Base-by-base conservation (phyloP, 2,329 filamentous ascomycete species). In the Colletotrichum camelliae region DNA sequence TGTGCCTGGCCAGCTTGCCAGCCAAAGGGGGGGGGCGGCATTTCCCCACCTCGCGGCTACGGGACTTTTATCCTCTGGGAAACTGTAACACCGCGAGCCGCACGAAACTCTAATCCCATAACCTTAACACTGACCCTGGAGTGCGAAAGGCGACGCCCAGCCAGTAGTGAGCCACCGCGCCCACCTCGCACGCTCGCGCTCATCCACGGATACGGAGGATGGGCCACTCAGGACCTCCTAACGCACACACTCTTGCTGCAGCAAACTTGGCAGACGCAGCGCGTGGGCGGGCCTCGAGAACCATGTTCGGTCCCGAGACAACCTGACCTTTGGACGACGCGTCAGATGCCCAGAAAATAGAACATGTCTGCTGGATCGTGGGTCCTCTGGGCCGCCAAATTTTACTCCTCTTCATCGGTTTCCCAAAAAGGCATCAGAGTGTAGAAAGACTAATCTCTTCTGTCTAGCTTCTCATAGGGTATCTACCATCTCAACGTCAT, bases 231-330 rank as follows among this genome's bases (percentile, higher is more conserved):
- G 31, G 18, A 6, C 2, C 5, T 12, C 6, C n/a, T 15, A 5
- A 12, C 61, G 15, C 33, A 33, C 58, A 61, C 35, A 39, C 12
- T n/a, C 33, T 0, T 16, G 24, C 31, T 61, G 58, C 35, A 39
- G 35, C 39, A 48, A 43, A 16, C 39, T 67, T 67, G 55, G 39
- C 27, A 9, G 61, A 57, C 43, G 58, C 37, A 24, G 27, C 68
- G 24, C 48, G 48, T 70, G 48, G 35, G 18, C 21, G 35, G 15
- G 39, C 18, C 18, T 21, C 9, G 16, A 21, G 43, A 9, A 35
- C 61, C 57, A 29, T n/a, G 68, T 35, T 68, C 57, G 73, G 69
- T 68, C 62, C 70, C 64, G 64, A 73, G 69, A 73, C 39, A 18
- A 33, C 58, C 31, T 48, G 13, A 65, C 31, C 9, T 39, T 31